These are phyloP conservation scores for Tetrapisispora namnaoensis DNA, from an alignment of 805 yeast species.

Conservation along the genomic window DNA sequence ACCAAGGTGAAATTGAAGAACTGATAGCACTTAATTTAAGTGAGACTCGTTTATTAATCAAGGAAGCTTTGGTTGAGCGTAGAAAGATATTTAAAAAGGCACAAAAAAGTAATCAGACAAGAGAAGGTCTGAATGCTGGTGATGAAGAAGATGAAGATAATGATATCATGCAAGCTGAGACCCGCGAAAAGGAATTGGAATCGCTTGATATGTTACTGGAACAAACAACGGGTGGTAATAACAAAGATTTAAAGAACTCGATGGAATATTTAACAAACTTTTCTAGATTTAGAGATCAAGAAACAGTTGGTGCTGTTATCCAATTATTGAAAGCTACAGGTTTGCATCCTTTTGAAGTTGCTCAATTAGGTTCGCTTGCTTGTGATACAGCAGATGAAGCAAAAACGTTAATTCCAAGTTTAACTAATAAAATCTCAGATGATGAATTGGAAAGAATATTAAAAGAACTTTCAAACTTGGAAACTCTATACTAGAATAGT, in stretches of 20 bases:
- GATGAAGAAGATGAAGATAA: slow-evolving; percentile 23
- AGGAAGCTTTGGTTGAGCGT: slow-evolving; percentile 80
- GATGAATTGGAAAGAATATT: slow-evolving; percentile 79
- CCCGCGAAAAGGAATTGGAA: slow-evolving; percentile 35
- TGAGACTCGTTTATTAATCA: slow-evolving; percentile 81
- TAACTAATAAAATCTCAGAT: slow-evolving; percentile 70
- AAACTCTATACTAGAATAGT: slow-evolving; percentile 31
- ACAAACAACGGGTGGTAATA: slow-evolving; percentile 51
- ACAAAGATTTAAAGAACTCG: slow-evolving; percentile 85
- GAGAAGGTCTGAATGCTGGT: slow-evolving; percentile 6
- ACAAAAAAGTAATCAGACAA: slow-evolving; percentile 8
- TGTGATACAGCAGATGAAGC: slow-evolving; percentile 98
- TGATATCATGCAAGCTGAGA: slow-evolving; percentile 36
- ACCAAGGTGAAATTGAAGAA: slow-evolving; percentile 67
- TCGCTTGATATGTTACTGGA: slow-evolving; percentile 26
- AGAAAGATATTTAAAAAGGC: slow-evolving; percentile 42
- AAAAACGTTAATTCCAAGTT: slow-evolving; percentile 82
- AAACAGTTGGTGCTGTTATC: slow-evolving; percentile 90
- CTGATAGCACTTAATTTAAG: slow-evolving; percentile 79
- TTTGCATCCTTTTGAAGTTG: slow-evolving; percentile 90
- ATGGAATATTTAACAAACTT: slow-evolving; percentile 77
- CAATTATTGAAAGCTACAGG: slow-evolving; percentile 63
- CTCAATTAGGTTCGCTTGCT: slow-evolving; percentile 78
- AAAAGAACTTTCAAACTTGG: slow-evolving; percentile 71
- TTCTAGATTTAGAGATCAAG: slow-evolving; percentile 84